Base-by-base conservation (phyloP, 345 rosid genomes). In the Viola odorata region DNA sequence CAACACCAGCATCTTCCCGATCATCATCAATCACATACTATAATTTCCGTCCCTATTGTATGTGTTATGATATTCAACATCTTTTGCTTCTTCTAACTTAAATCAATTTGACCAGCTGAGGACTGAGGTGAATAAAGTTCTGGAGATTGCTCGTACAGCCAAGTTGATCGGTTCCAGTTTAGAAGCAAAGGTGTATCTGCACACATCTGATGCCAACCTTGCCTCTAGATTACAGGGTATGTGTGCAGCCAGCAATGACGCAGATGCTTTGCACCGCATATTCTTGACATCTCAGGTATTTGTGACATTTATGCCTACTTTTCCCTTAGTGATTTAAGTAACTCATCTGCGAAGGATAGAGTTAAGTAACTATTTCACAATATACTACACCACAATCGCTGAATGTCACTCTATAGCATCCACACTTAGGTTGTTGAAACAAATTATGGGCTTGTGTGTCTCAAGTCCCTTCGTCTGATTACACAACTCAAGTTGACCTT, bases 121-220 rank as follows among this genome's bases (percentile, higher is more conserved):
- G 73, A 87, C 87, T 1, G 96, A 92, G 92, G 96, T 92, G 77
- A 92, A 92, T 67, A 92, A 89, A 67, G 91, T 87, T 58, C 60
- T 92, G 73, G 98, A 87, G 82, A 69, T 75, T 56, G 98, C 96
- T 80, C 94, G 96, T 45, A 74, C 71, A 5, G 88, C 68, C 70
- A 92, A 89, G 75, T 62, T 89, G 67, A 92, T 92, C 10, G 98
- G 96, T 65, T 89, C 98, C 8, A 89, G 96, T 81, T 74, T 92
- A 61, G 98, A 92, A 64, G 96, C 98, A 47, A 87, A 89, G 73
- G 98, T 89, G 61, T 84, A 80, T 70, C 61, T 89, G 32, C 77
- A 77, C 62, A 69, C 88, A 2, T 68, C 78, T n/a, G 84, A 92
- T 77, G 75, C 78, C 41, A 67, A 23, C 62, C 78, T 87, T 63